phyloP scores from a whole-genome alignment of 352 stramenopile species.

The Peronospora farinosa region DNA sequence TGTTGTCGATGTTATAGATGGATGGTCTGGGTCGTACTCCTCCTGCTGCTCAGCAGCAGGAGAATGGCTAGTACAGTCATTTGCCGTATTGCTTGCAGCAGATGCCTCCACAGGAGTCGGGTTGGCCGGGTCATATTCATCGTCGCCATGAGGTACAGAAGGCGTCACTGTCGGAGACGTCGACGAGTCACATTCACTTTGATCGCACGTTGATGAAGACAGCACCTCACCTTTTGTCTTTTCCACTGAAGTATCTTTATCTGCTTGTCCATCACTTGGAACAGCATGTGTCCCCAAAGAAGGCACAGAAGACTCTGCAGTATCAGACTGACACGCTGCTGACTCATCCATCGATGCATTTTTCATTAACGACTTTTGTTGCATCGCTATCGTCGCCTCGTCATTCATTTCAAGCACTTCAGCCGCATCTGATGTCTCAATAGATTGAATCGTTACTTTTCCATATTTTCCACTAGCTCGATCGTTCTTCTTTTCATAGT shows the following conservation, averaged over 20 bases:
- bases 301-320: not conserved
- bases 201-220: conserved; percentile 10
- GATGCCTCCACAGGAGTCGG: conserved; percentile 22
- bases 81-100: conserved; percentile 4
- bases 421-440: not conserved
- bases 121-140: conserved; percentile 39
- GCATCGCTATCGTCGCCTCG: not conserved
- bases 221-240: not conserved
- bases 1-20: conserved; percentile 20
- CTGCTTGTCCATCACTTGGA: conserved; percentile 4
- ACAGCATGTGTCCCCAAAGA: not conserved
- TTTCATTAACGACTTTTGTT: not conserved
- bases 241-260: not conserved
- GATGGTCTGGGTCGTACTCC: conserved; percentile 40
- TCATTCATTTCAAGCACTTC: not conserved
- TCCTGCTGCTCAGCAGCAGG: conserved; percentile 18
- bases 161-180: not conserved
- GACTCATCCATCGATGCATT: not conserved
- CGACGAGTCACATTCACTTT: conserved; percentile 23
- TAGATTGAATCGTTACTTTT: not conserved
- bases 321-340: not conserved
- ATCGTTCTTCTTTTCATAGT: not conserved
- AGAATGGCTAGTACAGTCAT: conserved; percentile 2
- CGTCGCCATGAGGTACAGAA: conserved; percentile 25
- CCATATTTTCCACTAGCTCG: not conserved